A percentile compares a stretch with the other conserved stretches of the same genome.
Conservation (phyloP, 2,329 filamentous ascomycete species). For the Fusarium buxicola region DNA sequence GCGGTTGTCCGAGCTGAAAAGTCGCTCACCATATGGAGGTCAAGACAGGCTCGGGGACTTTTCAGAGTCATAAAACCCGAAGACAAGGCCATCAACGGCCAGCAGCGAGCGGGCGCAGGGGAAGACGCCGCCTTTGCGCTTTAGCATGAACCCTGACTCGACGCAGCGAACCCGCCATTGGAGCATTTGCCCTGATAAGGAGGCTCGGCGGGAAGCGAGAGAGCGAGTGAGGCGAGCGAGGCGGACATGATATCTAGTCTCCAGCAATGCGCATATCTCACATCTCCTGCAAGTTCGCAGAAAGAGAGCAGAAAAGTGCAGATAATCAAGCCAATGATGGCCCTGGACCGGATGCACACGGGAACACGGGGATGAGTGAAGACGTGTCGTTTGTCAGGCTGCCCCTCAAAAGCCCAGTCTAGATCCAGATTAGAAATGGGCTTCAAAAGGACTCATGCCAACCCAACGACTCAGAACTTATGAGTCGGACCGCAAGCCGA, state of each 20-base stretch:
- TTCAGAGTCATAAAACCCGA: slow-evolving; percentile 18
- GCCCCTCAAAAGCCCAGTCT: slow-evolving; percentile 33
- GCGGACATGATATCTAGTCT: slow-evolving; percentile 6
- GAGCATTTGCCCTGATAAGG: slow-evolving; percentile 30
- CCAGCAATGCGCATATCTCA: slow-evolving; percentile 18
- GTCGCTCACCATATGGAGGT: slow-evolving; percentile 20
- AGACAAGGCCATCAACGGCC: slow-evolving; percentile 5
- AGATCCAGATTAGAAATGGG: slow-evolving; percentile 23
- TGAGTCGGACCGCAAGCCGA: slow-evolving; percentile 5
- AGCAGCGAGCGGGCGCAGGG: slow-evolving; percentile 27
- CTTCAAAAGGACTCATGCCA: neutral
- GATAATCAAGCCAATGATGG: slow-evolving; percentile 35
- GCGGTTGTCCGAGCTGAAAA: neutral
- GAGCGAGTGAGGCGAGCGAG: slow-evolving; percentile 28
- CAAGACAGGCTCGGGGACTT: slow-evolving; percentile 11
- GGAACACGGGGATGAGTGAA: slow-evolving; percentile 31
- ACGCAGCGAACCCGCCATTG: slow-evolving; percentile 18
- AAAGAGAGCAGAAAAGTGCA: slow-evolving; percentile 6
- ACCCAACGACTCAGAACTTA: neutral
- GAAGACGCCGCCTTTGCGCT: slow-evolving; percentile 14
- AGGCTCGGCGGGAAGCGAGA: slow-evolving; percentile 20
- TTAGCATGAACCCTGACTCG: slow-evolving; percentile 28
- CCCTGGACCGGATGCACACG: slow-evolving; percentile 31
- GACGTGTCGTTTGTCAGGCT: slow-evolving; percentile 29
- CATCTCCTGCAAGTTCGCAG: slow-evolving; percentile 22